These are phyloP conservation scores for Mycena kentingensis DNA, from an alignment of 768 basidiomycete genomes.

Conservation along the genomic window DNA sequence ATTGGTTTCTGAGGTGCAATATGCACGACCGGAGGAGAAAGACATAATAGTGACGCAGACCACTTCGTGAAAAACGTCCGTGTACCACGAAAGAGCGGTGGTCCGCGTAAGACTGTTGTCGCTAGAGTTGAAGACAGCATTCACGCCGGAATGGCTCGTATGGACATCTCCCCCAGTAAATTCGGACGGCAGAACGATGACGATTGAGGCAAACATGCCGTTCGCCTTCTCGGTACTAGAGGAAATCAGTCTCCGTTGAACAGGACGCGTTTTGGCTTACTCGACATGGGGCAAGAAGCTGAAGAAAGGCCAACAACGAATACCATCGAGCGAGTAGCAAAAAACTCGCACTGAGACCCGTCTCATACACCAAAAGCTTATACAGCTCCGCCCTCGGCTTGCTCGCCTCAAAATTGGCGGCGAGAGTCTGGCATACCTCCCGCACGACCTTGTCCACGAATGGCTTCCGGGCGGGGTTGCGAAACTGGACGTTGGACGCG, in stretches of 20 bases:
- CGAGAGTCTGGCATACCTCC: conserved; percentile 13
- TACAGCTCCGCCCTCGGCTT: conserved; percentile 29
- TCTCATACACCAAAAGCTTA: conserved; percentile 41
- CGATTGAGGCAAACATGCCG: conserved; percentile 44
- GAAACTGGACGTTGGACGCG: conserved; percentile 39
- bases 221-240: conserved; percentile 33
- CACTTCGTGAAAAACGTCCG: conserved; percentile 41
- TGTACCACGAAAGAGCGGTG: conserved; percentile 44
- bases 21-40: not conserved
- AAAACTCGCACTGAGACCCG: conserved; percentile 40
- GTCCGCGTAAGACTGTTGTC: conserved; percentile 24
- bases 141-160: conserved; percentile 29
- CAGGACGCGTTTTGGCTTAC: not conserved
- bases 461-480: conserved; percentile 41
- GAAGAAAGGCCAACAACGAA: not conserved
- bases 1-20: conserved; percentile 37
- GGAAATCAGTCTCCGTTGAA: not conserved
- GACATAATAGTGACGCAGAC: not conserved
- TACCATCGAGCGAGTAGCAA: not conserved
- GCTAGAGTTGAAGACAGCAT: conserved; percentile 30
- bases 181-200: conserved; percentile 40
- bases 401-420: conserved; percentile 2
- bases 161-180: conserved; percentile 43
- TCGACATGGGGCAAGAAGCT: conserved; percentile 40
- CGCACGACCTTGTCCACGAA: conserved; percentile 31